These are phyloP conservation scores for Isatis lusitanica DNA, from an alignment of 441 rosid species.

Conservation along the genomic window DNA sequence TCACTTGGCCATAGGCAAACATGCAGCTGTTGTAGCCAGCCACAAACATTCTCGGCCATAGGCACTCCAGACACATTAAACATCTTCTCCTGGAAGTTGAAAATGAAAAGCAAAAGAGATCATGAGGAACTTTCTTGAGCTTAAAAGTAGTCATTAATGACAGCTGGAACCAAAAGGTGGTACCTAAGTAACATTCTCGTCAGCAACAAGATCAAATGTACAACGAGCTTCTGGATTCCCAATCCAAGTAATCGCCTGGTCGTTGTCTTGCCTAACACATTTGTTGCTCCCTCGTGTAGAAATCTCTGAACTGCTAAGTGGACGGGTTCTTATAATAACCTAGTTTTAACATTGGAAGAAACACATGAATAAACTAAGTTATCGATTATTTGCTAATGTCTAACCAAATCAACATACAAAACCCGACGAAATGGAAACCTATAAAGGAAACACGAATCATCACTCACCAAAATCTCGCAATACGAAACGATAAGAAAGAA, in stretches of 20 bases:
- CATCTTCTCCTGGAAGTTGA: slow-evolving; percentile 64
- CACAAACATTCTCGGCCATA: slow-evolving; percentile 91
- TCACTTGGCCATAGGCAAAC: slow-evolving; percentile 99
- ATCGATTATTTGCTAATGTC: not conserved
- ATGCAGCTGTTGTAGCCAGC: slow-evolving; percentile 98
- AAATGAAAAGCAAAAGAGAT: slow-evolving; percentile 3
- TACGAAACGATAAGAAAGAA: not conserved
- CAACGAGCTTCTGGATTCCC: slow-evolving; percentile 93
- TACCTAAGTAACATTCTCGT: slow-evolving; percentile 89
- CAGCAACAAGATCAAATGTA: slow-evolving; percentile 95
- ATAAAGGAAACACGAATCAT: not conserved
- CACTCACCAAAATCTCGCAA: not conserved
- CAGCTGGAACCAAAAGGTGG: too few relatives aligned
- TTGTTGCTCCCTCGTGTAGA: slow-evolving; percentile 74
- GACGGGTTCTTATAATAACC: slow-evolving; percentile 93
- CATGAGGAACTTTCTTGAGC: not conserved
- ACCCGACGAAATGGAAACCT: not conserved
- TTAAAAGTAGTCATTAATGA: not conserved
- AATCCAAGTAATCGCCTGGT: slow-evolving; percentile 83
- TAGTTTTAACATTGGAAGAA: slow-evolving; percentile 29
- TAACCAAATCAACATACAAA: not conserved
- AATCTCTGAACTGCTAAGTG: slow-evolving; percentile 79
- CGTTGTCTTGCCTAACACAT: slow-evolving; percentile 90
- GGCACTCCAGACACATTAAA: slow-evolving; percentile 95
- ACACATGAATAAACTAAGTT: not conserved